Evolutionary conservation across 371 early-diverging fungal genomes (phyloP).

Genomic region (Syncephalastrum monosporum): DNA sequence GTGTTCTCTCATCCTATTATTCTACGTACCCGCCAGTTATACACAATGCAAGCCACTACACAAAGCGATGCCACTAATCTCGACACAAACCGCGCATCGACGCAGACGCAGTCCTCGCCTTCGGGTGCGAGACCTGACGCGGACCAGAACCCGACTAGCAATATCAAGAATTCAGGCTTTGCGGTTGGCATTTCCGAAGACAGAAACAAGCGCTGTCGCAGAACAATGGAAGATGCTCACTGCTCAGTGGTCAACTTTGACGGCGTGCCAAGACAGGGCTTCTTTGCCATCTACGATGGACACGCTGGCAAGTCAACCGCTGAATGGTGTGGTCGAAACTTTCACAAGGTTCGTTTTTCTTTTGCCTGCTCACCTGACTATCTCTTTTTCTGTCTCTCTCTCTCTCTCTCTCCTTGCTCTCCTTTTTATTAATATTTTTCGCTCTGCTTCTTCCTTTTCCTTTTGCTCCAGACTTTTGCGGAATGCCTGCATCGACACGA

Average conservation of each 20-base stretch:
- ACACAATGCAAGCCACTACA: no score
- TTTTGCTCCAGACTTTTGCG: constrained; percentile 16
- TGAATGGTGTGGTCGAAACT: constrained; percentile 91
- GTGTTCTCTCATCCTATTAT: no score
- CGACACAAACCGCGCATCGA: no score
- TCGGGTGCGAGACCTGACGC: no score
- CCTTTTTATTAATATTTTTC: background rate
- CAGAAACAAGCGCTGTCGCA: constrained; percentile 83
- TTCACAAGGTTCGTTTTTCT: constrained; percentile 71
- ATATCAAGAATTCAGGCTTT: constrained; percentile 34
- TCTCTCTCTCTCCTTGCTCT: background rate
- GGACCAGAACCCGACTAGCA: background rate
- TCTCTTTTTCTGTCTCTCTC: constrained; percentile 1
- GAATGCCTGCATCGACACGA: constrained; percentile 16
- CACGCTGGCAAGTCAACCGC: constrained; percentile 96
- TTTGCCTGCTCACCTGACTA: background rate
- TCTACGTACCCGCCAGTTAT: no score
- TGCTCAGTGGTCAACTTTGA: constrained; percentile 78
- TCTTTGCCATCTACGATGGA: constrained; percentile 97
- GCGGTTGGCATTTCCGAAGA: constrained; percentile 79
- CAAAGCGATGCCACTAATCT: no score
- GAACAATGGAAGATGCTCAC: constrained; percentile 98
- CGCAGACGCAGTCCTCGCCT: no score
- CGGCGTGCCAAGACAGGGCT: constrained; percentile 78
- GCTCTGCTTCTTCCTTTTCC: background rate